Evolutionary conservation across 257 asterid genomes (phyloP).

Genomic region (Rhazya stricta): DNA sequence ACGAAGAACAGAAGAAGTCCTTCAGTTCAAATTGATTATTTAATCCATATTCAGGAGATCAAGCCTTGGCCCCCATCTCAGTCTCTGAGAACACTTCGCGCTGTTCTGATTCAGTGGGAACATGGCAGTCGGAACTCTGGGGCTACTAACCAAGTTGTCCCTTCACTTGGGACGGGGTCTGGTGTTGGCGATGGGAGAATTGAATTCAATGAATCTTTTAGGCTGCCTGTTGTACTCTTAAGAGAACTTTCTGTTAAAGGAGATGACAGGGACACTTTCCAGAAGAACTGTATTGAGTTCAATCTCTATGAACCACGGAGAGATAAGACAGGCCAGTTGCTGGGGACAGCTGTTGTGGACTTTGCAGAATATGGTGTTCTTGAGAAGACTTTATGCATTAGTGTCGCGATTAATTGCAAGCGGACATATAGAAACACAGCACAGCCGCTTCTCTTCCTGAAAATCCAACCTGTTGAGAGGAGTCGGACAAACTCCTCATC

Average conservation of each 20-base stretch:
- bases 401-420: slow-evolving; percentile 56
- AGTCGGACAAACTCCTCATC: slow-evolving; percentile 37
- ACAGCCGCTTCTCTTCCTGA: slow-evolving; percentile 58
- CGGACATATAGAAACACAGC: slow-evolving; percentile 65
- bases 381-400: slow-evolving; percentile 41
- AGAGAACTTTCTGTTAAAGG: slow-evolving; percentile 48
- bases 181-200: slow-evolving; percentile 65
- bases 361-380: slow-evolving; percentile 62
- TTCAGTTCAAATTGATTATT: slow-evolving; percentile 52
- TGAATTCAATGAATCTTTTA: slow-evolving; percentile 63
- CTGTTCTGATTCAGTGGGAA: slow-evolving; percentile 76
- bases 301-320: slow-evolving; percentile 67
- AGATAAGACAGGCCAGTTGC: slow-evolving; percentile 63
- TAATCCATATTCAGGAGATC: slow-evolving; percentile 53
- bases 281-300: slow-evolving; percentile 62
- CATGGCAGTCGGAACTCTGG: slow-evolving; percentile 55
- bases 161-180: slow-evolving; percentile 44
- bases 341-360: slow-evolving; percentile 72
- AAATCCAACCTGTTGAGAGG: slow-evolving; percentile 50
- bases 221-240: slow-evolving; percentile 47
- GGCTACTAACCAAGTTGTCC: slow-evolving; percentile 56
- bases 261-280: slow-evolving; percentile 41
- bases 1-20: slow-evolving; percentile 47
- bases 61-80: slow-evolving; percentile 95
- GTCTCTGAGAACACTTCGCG: slow-evolving; percentile 49